A percentile compares a stretch with the other conserved stretches of the same genome.
These are phyloP conservation scores for Sclerotinia borealis DNA, from an alignment of 2,329 filamentous ascomycete genomes.

Conservation along the genomic window DNA sequence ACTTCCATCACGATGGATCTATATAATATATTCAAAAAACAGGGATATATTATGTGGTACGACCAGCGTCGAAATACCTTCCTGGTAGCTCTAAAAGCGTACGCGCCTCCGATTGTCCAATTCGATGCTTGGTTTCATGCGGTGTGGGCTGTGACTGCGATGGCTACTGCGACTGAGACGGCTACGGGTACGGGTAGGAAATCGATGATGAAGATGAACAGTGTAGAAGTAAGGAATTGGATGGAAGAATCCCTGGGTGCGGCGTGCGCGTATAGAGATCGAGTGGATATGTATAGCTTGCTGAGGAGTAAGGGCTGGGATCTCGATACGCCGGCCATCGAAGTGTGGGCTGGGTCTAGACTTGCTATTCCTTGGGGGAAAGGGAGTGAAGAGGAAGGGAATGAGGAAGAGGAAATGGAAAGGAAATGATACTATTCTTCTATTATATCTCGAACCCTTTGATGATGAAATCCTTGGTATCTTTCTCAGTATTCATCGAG, in stretches of 20 bases:
- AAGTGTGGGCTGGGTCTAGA: constrained; percentile 52
- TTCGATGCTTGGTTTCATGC: constrained; percentile 59
- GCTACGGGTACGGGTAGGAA: no score
- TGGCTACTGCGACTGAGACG: no score
- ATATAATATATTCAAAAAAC: constrained; percentile 38
- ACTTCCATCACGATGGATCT: constrained; percentile 14
- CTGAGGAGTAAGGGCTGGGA: constrained; percentile 57
- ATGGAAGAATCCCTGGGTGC: background rate
- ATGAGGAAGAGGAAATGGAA: background rate
- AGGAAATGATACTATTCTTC: no score
- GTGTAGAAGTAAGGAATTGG: background rate
- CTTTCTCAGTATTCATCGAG: no score
- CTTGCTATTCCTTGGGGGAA: constrained; percentile 19
- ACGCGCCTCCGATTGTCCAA: constrained; percentile 43
- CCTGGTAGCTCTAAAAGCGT: constrained; percentile 58
- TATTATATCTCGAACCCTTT: no score
- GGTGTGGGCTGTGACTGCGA: constrained; percentile 35
- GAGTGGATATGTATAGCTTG: constrained; percentile 28
- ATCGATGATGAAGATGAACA: no score
- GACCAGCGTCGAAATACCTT: constrained; percentile 40
- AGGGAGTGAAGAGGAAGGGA: background rate
- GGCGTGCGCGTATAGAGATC: background rate
- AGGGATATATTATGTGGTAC: constrained; percentile 58
- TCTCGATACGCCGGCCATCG: constrained; percentile 54
- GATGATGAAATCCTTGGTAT: no score